Percentiles rank a stretch among this genome's conserved stretches.
Conservation (phyloP, 2,329 filamentous ascomycete genomes). For the Fusarium poae region DNA sequence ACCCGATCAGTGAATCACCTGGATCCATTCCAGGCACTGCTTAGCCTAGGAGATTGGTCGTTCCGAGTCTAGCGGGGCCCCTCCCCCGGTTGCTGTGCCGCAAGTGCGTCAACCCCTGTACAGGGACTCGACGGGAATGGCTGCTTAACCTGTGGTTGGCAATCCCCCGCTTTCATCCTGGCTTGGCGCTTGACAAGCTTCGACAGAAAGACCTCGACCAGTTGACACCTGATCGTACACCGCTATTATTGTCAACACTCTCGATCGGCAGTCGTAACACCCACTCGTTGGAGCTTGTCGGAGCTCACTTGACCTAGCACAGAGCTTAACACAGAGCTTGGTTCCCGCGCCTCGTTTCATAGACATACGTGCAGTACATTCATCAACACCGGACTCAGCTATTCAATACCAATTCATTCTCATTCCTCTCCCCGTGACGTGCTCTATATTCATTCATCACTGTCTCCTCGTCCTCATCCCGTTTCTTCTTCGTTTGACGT, state of each 20-base stretch:
- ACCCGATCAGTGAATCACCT: slow-evolving; percentile 33
- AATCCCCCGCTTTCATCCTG: slow-evolving; percentile 37
- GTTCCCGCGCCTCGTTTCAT: slow-evolving; percentile 28
- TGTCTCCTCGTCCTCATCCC: slow-evolving; percentile 1
- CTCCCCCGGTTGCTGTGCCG: slow-evolving; percentile 34
- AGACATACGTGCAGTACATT: slow-evolving; percentile 17
- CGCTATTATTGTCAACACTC: slow-evolving; percentile 20
- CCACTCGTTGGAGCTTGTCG: slow-evolving; percentile 20
- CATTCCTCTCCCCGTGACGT: slow-evolving; percentile 7
- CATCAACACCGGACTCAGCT: slow-evolving; percentile 23
- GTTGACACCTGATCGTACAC: too few species aligned
- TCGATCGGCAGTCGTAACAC: slow-evolving; percentile 8
- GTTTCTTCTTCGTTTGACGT: slow-evolving; percentile 21
- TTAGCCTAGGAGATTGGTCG: slow-evolving; percentile 22
- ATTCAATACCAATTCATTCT: slow-evolving; percentile 16
- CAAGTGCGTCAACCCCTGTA: slow-evolving; percentile 35
- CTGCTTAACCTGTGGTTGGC: slow-evolving; percentile 13
- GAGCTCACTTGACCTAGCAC: slow-evolving; percentile 38
- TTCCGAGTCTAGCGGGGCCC: slow-evolving; percentile 31
- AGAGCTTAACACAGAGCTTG: slow-evolving; percentile 41
- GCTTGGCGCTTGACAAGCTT: slow-evolving; percentile 23
- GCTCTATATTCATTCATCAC: slow-evolving; percentile 11
- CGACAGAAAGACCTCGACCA: background rate
- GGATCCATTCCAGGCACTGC: slow-evolving; percentile 29
- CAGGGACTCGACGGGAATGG: slow-evolving; percentile 28